Conservation (phyloP, 225 moss, liverwort and hornwort species). For the Rhytidiadelphus loreus region DNA sequence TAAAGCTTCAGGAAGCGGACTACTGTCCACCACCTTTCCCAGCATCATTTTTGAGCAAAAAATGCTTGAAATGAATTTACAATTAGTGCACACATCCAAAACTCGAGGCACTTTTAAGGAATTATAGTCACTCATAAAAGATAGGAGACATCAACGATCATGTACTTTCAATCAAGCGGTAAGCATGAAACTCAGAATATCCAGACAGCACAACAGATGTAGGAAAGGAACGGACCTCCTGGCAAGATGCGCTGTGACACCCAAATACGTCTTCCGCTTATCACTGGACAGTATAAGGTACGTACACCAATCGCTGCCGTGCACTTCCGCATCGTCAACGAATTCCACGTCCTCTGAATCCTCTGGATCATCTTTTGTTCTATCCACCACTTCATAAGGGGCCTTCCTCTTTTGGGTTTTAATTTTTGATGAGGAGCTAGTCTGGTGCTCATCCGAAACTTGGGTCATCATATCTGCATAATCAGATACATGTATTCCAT, state of each 20-base stretch:
- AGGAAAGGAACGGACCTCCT: constrained; percentile 40
- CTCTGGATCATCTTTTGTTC: background rate
- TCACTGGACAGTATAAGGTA: constrained; percentile 75
- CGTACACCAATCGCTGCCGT: constrained; percentile 61
- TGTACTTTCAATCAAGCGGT: background rate
- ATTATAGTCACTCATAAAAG: background rate
- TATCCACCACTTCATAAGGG: background rate
- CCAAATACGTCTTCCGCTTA: constrained; percentile 70
- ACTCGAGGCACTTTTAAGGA: background rate
- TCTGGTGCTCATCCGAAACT: background rate
- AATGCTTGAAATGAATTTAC: background rate
- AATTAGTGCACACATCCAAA: background rate
- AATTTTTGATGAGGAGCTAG: background rate
- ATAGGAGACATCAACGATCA: background rate
- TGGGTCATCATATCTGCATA: constrained; percentile 13
- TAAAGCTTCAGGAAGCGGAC: background rate
- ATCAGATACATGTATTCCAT: constrained; percentile 32
- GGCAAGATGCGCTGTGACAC: constrained; percentile 52
- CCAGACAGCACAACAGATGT: background rate
- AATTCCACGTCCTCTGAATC: background rate
- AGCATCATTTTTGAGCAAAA: background rate
- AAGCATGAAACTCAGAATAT: background rate
- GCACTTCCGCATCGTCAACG: background rate
- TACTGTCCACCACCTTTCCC: background rate
- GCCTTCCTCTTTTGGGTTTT: background rate